Base-by-base conservation (phyloP, 169 alveolate species). In the Toxoplasma gondii region DNA sequence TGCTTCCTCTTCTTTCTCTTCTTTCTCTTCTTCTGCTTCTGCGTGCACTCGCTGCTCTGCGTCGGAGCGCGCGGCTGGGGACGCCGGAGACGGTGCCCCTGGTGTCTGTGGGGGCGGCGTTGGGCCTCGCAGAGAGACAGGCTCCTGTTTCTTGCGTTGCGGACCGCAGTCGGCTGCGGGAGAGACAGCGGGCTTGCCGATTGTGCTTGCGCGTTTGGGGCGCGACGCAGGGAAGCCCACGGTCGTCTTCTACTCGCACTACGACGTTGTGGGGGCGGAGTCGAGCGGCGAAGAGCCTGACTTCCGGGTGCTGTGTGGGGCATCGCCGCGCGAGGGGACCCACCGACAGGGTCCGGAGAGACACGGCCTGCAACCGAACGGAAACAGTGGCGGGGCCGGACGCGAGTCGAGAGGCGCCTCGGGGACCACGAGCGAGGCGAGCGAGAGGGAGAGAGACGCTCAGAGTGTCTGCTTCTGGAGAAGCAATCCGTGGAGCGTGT, bases 201-300 rank as follows among this genome's bases (percentile, higher is more conserved):
- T 94, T 27, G 96, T 94, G 44, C 78, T 92, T 31, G 96, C 95
- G 84, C 94, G 95, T 34, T 87, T 94, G n/a, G 96, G 96, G 38
- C 31, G 91, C 44, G 87, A 91, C 64, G 94, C 96, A 44, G 58
- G 36, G 49, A 93, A 92, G 80, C 96, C 96, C 41, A 94, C 96
- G 34, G 88, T 94, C 58, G 95, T 94, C 80, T 88, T 94, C n/a
- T 94, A 94, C 86, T 91, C 95, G 58, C 96, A 94, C 53, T 94
- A 94, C 69, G 96, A 94, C 45, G 96, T 94, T 24, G 96, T 94
- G 43, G 67, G 93, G 9, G 94, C 95, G 1, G 93, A 84, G 49
- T 2, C 7, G 78, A 84, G 44, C 49, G 78, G 45, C 70, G 16
- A 9, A 54, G 27, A 74, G 80, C 19, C 64, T 39, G 39, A 36